A percentile compares a stretch with the other conserved stretches of the same genome.
Evolutionary conservation across 805 yeast species (phyloP).

Genomic region (Wickerhamomyces xylosicus): DNA sequence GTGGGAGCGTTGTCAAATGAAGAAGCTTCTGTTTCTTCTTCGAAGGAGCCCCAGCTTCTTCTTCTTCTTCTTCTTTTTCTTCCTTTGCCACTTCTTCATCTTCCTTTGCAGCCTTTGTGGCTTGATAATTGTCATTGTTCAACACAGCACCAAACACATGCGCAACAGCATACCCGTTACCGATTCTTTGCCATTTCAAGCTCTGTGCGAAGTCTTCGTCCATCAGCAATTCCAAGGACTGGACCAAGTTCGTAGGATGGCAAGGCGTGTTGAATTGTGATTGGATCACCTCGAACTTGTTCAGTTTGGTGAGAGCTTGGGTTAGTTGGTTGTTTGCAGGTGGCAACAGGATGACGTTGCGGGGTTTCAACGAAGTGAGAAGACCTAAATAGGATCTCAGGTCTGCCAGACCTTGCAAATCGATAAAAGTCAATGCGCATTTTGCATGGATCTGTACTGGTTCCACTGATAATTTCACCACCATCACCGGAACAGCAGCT

Average conservation of each 20-base stretch:
- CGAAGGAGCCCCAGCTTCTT: too few species aligned
- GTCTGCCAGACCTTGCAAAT: constrained; percentile 78
- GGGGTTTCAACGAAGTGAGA: constrained; percentile 70
- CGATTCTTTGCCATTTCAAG: constrained; percentile 75
- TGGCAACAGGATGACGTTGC: constrained; percentile 50
- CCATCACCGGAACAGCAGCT: too few species aligned
- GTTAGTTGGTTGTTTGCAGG: constrained; percentile 7
- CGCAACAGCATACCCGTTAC: constrained; percentile 74
- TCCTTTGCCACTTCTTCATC: constrained; percentile 6
- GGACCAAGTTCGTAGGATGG: constrained; percentile 43
- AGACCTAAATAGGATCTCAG: constrained; percentile 71
- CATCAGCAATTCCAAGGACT: constrained; percentile 51
- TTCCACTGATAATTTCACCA: constrained; percentile 18
- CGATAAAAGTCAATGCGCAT: constrained; percentile 70
- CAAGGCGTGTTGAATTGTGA: constrained; percentile 27
- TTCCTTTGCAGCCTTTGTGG: constrained; percentile 14
- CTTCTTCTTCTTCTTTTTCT: constrained; percentile 5
- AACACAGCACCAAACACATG: constrained; percentile 64
- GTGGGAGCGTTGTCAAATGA: constrained; percentile 19
- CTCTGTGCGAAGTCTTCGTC: constrained; percentile 52
- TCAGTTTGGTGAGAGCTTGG: constrained; percentile 15
- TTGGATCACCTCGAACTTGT: constrained; percentile 22
- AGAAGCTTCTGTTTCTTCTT: background rate
- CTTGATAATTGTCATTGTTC: constrained; percentile 12
- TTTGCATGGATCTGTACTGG: constrained; percentile 35